Percentiles rank a stretch among this genome's conserved stretches.
phyloP scores from a whole-genome alignment of 805 yeast genomes.

The Phaffomyces opuntiae region DNA sequence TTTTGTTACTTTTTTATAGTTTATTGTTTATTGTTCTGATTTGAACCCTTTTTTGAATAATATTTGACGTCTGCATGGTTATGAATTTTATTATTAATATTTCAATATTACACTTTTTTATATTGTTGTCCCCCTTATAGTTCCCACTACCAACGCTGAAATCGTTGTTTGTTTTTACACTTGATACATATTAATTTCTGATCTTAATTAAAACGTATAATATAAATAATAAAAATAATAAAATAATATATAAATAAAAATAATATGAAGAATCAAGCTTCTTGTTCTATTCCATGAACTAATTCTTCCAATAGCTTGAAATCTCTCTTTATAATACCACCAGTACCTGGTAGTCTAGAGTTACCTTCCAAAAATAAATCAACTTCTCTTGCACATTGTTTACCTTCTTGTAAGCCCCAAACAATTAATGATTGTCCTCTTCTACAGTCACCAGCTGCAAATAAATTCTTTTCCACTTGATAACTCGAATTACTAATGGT shows the following conservation, averaged over 20 bases:
- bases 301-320: constrained; percentile 70
- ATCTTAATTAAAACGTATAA: too few relatives aligned
- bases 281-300: constrained; percentile 30
- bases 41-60: too few relatives aligned
- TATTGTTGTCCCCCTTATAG: too few relatives aligned
- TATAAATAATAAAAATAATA: too few relatives aligned
- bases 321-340: constrained; percentile 83
- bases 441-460: constrained; percentile 98
- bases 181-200: too few relatives aligned
- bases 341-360: constrained; percentile 87
- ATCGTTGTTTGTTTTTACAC: too few relatives aligned
- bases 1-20: too few relatives aligned
- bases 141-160: too few relatives aligned
- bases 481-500: constrained; percentile 52
- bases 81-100: too few relatives aligned
- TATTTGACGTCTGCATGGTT: too few relatives aligned
- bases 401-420: constrained; percentile 99
- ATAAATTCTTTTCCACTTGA: constrained; percentile 65
- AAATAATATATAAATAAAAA: background rate
- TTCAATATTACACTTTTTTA: too few relatives aligned
- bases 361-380: constrained; percentile 73
- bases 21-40: too few relatives aligned
- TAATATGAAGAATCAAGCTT: constrained; percentile 5
- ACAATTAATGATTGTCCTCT: constrained; percentile 97
- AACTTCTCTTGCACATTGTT: constrained; percentile 95